Evolutionary conservation across 768 basidiomycete species (phyloP).

Genomic region (Russula lepida): DNA sequence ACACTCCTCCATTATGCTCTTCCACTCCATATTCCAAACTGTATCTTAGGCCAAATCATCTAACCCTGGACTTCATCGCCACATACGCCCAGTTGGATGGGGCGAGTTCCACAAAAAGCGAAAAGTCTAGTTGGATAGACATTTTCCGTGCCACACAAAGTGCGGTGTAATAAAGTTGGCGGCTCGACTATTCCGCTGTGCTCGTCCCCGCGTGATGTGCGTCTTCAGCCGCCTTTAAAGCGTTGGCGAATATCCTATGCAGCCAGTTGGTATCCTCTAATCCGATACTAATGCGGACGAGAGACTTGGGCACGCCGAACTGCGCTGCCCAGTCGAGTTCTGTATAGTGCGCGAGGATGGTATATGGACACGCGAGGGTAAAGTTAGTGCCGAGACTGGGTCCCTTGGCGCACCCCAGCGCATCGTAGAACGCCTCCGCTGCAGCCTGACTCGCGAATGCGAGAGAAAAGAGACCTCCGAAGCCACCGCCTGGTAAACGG

Average conservation of each 20-base stretch:
- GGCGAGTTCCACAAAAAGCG: neutral
- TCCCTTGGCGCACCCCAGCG: constrained; percentile 77
- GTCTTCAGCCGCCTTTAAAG: constrained; percentile 67
- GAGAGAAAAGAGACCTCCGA: constrained; percentile 81
- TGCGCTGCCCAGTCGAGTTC: constrained; percentile 89
- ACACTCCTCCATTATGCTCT: neutral
- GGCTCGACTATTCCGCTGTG: neutral
- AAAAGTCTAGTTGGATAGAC: constrained; percentile 20
- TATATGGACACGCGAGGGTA: constrained; percentile 89
- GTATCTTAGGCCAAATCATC: no score
- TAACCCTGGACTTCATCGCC: no score
- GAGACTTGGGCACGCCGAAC: constrained; percentile 74
- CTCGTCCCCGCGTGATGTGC: neutral
- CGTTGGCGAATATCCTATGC: constrained; percentile 48
- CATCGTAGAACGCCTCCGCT: constrained; percentile 77
- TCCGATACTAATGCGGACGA: constrained; percentile 89
- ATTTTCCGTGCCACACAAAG: neutral
- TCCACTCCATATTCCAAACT: neutral
- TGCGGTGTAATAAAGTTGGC: neutral
- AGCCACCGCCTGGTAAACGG: constrained; percentile 38
- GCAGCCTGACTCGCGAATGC: constrained; percentile 66
- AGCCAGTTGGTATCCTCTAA: constrained; percentile 64
- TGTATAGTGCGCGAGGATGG: constrained; percentile 80
- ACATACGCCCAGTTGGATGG: constrained; percentile 13
- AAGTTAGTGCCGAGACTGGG: constrained; percentile 94